Conservation (phyloP, 2,329 filamentous ascomycete species). For the Penicillium fuscoglaucum region DNA sequence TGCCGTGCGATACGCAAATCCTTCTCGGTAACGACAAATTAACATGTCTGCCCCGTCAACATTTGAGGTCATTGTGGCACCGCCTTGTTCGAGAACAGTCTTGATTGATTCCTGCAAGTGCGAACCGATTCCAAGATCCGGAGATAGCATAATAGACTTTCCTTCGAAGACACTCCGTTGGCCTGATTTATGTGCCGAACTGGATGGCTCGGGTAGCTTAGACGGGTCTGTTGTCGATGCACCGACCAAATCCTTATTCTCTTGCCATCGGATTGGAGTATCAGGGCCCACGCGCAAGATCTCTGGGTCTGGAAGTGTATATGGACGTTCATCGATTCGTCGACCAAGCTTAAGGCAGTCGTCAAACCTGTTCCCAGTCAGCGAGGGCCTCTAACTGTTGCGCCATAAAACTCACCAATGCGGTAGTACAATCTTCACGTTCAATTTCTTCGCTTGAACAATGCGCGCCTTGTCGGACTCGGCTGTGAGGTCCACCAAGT, state of each 20-base stretch:
- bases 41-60: slow-evolving; percentile 76
- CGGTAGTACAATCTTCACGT: slow-evolving; percentile 81
- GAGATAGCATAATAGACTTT: slow-evolving; percentile 73
- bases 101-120: slow-evolving; percentile 68
- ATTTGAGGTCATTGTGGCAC: slow-evolving; percentile 65
- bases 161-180: slow-evolving; percentile 73
- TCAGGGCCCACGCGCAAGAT: slow-evolving; percentile 65
- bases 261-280: slow-evolving; percentile 57
- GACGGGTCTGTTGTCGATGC: slow-evolving; percentile 60
- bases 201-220: slow-evolving; percentile 35
- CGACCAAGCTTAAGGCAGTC: slow-evolving; percentile 92
- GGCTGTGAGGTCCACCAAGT: slow-evolving; percentile 79
- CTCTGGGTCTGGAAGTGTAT: slow-evolving; percentile 80
- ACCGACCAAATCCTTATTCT: slow-evolving; percentile 64
- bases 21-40: slow-evolving; percentile 84
- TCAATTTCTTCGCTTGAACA: slow-evolving; percentile 64
- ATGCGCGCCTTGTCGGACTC: slow-evolving; percentile 66
- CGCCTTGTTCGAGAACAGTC: slow-evolving; percentile 69
- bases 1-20: slow-evolving; percentile 72
- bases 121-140: slow-evolving; percentile 69
- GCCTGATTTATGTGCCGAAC: slow-evolving; percentile 39
- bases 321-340: slow-evolving; percentile 84
- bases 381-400: not conserved
- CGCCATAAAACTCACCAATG: slow-evolving; percentile 66
- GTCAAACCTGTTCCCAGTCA: slow-evolving; percentile 69